Base-by-base conservation (phyloP, 169 alveolate species). In the Plasmodium coatneyi region DNA sequence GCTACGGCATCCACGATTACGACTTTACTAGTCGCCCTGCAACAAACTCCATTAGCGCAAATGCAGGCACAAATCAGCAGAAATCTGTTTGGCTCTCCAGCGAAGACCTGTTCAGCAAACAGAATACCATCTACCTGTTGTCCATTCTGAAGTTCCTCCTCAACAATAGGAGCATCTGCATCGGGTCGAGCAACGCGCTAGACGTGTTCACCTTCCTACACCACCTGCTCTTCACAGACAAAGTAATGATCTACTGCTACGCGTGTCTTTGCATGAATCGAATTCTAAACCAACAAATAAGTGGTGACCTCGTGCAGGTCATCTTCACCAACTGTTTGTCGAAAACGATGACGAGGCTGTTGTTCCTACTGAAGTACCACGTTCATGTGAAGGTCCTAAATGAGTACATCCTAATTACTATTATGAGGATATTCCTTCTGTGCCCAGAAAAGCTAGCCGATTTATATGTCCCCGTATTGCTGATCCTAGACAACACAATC, bases 341-440 rank as follows among this genome's bases (percentile, higher is more conserved):
- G 12, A 36, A 52, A 32, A 87, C 80, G 5, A 32, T 78, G 2
- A 79, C 60, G 3, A 34, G 93, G 39, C 25, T 87, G 71, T 78
- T 87, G 71, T 87, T 87, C 39, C 71, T 87, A 0, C 43, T 87
- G 7, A 87, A 87, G 60, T 87, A 54, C 25, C 56, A 76, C 46
- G 60, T 78, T 1, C 46, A 76, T 54, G 80, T 76, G 14, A 87
- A 71, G 34, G 9, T 78, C 19, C 32, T 78, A 39, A 87, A 87
- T 87, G 93, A 87, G 46, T 87, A 87, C 56, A 78, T 87, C 39
- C 46, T 87, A 22, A 87, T 87, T 1, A 87, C 93, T 0, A 87
- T 87, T 12, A 52, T 87, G 71, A 36, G 93, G 32, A 87, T 87
- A 14, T 56, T 87, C 43, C n/a, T 87, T 19, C 10, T 36, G 0